phyloP scores from a whole-genome alignment of 352 stramenopile species.

The Globisporangium ultimum region DNA sequence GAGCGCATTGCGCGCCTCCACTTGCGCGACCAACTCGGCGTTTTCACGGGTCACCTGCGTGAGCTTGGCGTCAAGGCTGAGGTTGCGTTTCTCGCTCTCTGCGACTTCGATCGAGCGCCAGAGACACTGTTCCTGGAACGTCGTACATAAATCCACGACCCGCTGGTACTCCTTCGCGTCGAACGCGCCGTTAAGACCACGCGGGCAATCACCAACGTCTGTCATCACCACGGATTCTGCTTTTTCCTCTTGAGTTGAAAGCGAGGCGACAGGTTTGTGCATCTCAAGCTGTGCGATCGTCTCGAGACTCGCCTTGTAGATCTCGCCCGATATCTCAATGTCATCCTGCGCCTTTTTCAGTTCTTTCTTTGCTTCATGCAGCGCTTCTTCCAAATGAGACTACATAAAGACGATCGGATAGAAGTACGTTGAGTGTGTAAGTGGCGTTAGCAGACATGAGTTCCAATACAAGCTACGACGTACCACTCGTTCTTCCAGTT shows the following conservation, averaged over 20 bases:
- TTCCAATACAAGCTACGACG: not conserved
- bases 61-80: conserved; percentile 21
- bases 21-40: conserved; percentile 9
- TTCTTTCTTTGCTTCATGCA: conserved; percentile 27
- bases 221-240: not conserved
- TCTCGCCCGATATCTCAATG: conserved; percentile 46
- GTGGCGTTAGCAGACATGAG: too few species aligned
- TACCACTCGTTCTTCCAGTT: conserved; percentile 1
- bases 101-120: conserved; percentile 66
- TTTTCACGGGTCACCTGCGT: conserved; percentile 5
- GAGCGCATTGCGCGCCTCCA: conserved; percentile 5
- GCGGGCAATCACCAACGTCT: too few species aligned
- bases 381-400: conserved; percentile 30
- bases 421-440: too few species aligned
- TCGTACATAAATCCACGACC: conserved; percentile 43
- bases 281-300: conserved; percentile 48
- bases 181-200: not conserved
- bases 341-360: conserved; percentile 34
- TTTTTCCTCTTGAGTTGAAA: not conserved
- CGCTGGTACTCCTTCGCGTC: conserved; percentile 34
- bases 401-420: not conserved
- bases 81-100: conserved; percentile 47
- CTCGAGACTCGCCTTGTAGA: conserved; percentile 67
- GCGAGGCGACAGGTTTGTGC: conserved; percentile 2
- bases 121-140: conserved; percentile 78